These are phyloP conservation scores for Melanopsichium pennsylvanicum DNA, from an alignment of 1,284 basidiomycete species.

Conservation along the genomic window DNA sequence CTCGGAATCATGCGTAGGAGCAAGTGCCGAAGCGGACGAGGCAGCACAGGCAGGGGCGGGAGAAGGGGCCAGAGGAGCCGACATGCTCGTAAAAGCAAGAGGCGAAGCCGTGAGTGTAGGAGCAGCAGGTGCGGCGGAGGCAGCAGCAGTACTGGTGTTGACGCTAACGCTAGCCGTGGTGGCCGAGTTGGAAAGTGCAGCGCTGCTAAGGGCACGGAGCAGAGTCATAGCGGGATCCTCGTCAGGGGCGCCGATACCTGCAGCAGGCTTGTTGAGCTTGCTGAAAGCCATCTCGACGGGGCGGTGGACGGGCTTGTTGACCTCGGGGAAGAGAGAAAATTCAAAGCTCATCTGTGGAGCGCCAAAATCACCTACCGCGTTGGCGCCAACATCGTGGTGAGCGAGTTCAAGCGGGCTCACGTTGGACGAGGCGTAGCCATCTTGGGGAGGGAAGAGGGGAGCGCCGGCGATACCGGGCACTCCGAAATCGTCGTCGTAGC, in stretches of 20 bases:
- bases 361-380: conserved; percentile 40
- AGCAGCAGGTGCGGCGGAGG: conserved; percentile 8
- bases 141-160: conserved; percentile 6
- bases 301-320: conserved; percentile 15
- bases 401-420: conserved; percentile 40
- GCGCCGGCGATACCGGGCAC: conserved; percentile 57
- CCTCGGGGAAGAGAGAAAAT: conserved; percentile 53
- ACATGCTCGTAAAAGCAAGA: conserved; percentile 35
- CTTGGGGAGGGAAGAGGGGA: conserved; percentile 36
- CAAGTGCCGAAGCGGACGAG: conserved; percentile 12
- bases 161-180: conserved; percentile 15
- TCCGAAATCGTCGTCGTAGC: conserved; percentile 47
- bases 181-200: conserved; percentile 39
- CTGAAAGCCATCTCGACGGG: conserved; percentile 53
- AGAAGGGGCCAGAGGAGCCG: conserved; percentile 16
- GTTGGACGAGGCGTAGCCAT: conserved; percentile 47
- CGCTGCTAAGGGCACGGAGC: conserved; percentile 47
- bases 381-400: conserved; percentile 31
- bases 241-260: conserved; percentile 9
- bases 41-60: no score
- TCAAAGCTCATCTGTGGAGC: conserved; percentile 37
- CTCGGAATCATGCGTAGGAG: conserved; percentile 13
- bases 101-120: conserved; percentile 40
- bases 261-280: conserved; percentile 39
- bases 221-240: conserved; percentile 48